Percentiles rank a stretch among this genome's conserved stretches.
phyloP scores from a whole-genome alignment of 75 land plant species.

The Selaginella tamariscina region DNA sequence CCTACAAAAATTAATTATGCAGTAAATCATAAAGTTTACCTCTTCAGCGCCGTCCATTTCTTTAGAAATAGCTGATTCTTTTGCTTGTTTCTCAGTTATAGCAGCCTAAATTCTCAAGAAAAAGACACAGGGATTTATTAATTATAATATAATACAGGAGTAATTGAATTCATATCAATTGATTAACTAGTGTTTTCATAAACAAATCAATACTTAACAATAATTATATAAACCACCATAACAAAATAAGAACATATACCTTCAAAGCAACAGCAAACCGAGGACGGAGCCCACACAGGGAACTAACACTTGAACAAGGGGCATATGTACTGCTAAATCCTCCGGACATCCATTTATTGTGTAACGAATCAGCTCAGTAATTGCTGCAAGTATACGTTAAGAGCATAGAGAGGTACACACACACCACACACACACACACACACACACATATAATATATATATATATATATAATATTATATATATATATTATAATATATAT shows the following conservation, averaged over 20 bases:
- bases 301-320: slow-evolving; percentile 81
- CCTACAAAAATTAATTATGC: neutral
- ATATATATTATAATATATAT: too few relatives aligned
- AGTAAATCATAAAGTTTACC: neutral
- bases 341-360: slow-evolving; percentile 50
- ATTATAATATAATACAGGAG: too few relatives aligned
- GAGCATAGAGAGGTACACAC: too few relatives aligned
- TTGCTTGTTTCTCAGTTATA: neutral
- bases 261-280: slow-evolving; percentile 65
- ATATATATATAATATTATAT: too few relatives aligned
- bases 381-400: slow-evolving; percentile 46
- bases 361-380: slow-evolving; percentile 78
- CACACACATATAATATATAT: too few relatives aligned
- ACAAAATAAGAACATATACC: slow-evolving; percentile 30
- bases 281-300: slow-evolving; percentile 56
- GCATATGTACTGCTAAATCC: slow-evolving; percentile 69
- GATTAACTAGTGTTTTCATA: too few relatives aligned
- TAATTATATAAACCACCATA: too few relatives aligned
- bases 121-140: too few relatives aligned
- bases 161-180: too few relatives aligned
- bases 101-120: neutral
- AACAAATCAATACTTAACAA: too few relatives aligned
- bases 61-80: too few relatives aligned
- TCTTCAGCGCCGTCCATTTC: neutral
- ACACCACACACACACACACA: too few relatives aligned